phyloP scores from a whole-genome alignment of 495 filamentous ascomycete genomes.

The Penicillium ochrochloron region DNA sequence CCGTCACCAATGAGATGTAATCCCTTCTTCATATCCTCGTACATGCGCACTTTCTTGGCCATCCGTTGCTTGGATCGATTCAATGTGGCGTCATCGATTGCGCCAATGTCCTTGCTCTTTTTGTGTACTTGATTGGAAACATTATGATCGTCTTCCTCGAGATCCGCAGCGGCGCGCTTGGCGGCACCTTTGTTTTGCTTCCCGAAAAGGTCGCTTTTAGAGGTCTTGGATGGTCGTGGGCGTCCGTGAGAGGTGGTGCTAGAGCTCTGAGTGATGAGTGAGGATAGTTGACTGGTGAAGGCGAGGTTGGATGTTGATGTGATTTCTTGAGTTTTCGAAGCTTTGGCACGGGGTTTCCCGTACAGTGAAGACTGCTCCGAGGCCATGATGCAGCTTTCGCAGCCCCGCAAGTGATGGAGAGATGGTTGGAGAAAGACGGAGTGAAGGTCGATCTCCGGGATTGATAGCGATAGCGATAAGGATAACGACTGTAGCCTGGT shows the following conservation, averaged over 20 bases:
- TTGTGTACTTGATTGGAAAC: conserved; percentile 43
- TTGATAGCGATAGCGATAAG: conserved; percentile 6
- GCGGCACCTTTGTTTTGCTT: conserved; percentile 70
- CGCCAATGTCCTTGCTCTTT: conserved; percentile 44
- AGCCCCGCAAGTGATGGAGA: background rate
- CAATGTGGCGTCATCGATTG: conserved; percentile 49
- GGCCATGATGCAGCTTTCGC: conserved; percentile 17
- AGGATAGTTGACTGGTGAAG: conserved; percentile 78
- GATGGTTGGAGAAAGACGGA: background rate
- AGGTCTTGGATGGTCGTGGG: conserved; percentile 62
- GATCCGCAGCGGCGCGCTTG: conserved; percentile 62
- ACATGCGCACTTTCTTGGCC: conserved; percentile 84
- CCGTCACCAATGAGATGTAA: conserved; percentile 47
- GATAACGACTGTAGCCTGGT: conserved; percentile 6
- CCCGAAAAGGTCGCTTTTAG: conserved; percentile 72
- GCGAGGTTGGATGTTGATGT: conserved; percentile 74
- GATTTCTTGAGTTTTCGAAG: conserved; percentile 57
- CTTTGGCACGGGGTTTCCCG: conserved; percentile 64
- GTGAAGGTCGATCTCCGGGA: background rate
- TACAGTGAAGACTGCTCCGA: conserved; percentile 61
- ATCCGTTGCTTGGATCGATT: conserved; percentile 74
- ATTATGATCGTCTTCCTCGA: conserved; percentile 45
- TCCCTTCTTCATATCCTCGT: conserved; percentile 82
- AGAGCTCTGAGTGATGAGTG: conserved; percentile 62
- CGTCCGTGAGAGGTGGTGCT: conserved; percentile 55